Evolutionary conservation across 225 moss, liverwort and hornwort genomes (phyloP), one percentile per base, ranked within the genome.

Genomic region (Bryoerythrophyllum caledonicum): DNA sequence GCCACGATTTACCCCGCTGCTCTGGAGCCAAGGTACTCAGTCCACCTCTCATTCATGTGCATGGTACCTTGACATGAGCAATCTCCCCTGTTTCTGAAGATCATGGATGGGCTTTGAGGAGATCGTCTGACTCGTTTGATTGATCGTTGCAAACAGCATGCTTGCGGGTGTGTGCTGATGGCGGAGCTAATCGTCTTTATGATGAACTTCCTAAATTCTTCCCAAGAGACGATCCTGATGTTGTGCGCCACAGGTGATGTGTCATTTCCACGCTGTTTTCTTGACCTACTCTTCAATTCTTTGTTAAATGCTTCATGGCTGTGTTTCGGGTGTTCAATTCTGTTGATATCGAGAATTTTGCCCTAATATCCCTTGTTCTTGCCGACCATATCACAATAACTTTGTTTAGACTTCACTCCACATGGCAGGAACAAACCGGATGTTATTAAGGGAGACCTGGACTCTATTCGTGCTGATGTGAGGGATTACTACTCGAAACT

Each of bases 131-230:
- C 23, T 67, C 52, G 64, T 44, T 43, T 73, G 68, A 52, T 79
- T 74, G 66, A 66, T 71, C 69, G 65, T 68, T 75, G 84, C 71
- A 49, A 72, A 75, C 86, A 96, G 97, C 88, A 55, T 76, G 88
- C 72, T 81, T 88, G 81, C 86, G 90, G 44, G 65, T 99, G 57
- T 95, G 97, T 87, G 97, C 95, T 52, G 97, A 99, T 85, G 97
- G 95, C 73, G 99, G 93, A 75, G 95, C 99, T 53, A 99, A 99
- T 80, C 94, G 93, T 48, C 84, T 99, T 37, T 92, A 83, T n/a
- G 93, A 99, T 35, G 91, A 96, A 43, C 57, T 96, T n/a, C 93
- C 93, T 26, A 63, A 73, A 52, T 70, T 90, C 23, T 72, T 93
- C 27, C 89, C 87, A 10, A 74, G 74, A 23, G 86, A 88, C 41